Evolutionary conservation across 371 early-diverging fungal genomes (phyloP), one percentile per base, ranked within the genome.

Genomic region (Mortierella sp.): DNA sequence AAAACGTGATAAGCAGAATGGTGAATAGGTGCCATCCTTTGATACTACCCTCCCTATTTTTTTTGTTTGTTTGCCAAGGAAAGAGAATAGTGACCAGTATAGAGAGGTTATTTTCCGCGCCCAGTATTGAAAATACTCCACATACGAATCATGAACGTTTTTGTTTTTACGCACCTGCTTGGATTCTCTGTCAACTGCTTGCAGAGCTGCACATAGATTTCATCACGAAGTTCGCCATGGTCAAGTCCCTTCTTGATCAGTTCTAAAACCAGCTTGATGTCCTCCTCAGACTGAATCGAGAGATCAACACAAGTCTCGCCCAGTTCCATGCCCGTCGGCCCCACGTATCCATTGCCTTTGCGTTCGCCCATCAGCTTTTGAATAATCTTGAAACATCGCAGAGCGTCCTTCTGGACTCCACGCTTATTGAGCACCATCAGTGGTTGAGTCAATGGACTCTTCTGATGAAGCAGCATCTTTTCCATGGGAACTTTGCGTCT

Each of bases 151-250:
- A n/a, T n/a, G n/a, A n/a, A n/a, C n/a, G n/a, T n/a, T n/a, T n/a
- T n/a, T n/a, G n/a, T n/a, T n/a, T n/a, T n/a, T n/a, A 68, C 82
- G 53, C 82, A 91, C 91, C 78, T 79, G 63, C 83, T 88, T 1
- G 95, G 95, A 66, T 97, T 96, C 43, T 89, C 82, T 6, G 91
- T 89, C 50, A 95, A 69, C 68, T 97, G 96, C 80, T 96, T 96
- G 81, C 94, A 94, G 24, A 95, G 70, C 83, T 97, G 98, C 11
- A 95, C 95, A 72, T 93, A 96, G 47, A 97, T 93, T 80, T 97
- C 99, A 70, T 97, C 97, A 23, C 97, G 86, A 71, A 98, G 82
- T 43, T 87, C 89, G 24, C 91, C 94, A 31, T 83, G 79, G 15
- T 82, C 78, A n/a, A 96, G 90, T 4, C 96, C 97, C 26, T 79